Evolutionary conservation across 805 yeast genomes (phyloP), one percentile per base, ranked within the genome.

Genomic region (Myxozyma monticola): DNA sequence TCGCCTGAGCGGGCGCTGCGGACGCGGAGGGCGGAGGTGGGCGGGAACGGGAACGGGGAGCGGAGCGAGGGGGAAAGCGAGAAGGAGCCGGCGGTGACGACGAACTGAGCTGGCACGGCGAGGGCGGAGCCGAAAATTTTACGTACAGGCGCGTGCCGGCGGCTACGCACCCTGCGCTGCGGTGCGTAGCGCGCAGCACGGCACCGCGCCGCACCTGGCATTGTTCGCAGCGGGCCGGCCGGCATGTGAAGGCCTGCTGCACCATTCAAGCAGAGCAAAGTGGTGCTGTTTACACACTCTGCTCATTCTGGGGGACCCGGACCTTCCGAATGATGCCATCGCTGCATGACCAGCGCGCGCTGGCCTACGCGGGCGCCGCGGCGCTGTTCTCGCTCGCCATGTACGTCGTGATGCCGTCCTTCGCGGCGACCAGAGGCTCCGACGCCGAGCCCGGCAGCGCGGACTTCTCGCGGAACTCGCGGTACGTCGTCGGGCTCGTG

Each of bases 401-500:
- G 12, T 70, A 70, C 63, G 55, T 70, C 24, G 29, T 68, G 17
- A 46, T 65, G 4, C 73, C 74, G 42, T 66, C 60, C 14, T 36
- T 60, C 29, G 17, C 21, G 34, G 12, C 43, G 17, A 29, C n/a
- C n/a, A 21, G 34, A 10, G 43, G 14, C 18, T 15, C 45, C 22
- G 42, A 39, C 31, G 9, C 21, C 46, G 40, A 43, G 31, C 26
- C 38, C 21, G 36, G 34, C 22, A 29, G 35, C 21, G 33, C 45
- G 6, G 43, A 30, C 5, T 45, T 45, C 24, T 41, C 54, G 26
- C 48, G 54, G n/a, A 39, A 45, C 21, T 50, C 54, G 24, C 50
- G 62, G 37, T 73, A 79, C 62, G 84, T 96, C 9, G 88, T 93
- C 0, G 97, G 97, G 2, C 71, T 91, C 38, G 75, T 83, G 59